Evolutionary conservation across 2,329 filamentous ascomycete genomes (phyloP).

Genomic region (Alternaria atra): DNA sequence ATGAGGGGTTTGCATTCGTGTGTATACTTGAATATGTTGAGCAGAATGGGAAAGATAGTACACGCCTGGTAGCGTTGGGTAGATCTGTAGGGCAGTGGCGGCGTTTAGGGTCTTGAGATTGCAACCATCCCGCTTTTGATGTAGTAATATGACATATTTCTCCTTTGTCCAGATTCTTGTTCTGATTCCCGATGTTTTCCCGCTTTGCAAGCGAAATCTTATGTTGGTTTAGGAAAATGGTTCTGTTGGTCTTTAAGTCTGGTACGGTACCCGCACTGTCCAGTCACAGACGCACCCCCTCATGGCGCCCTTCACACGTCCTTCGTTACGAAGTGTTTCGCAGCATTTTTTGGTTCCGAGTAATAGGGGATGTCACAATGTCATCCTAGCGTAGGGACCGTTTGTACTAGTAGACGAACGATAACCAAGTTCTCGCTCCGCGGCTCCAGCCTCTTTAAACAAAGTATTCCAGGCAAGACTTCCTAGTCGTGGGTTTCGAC

Average conservation of each 20-base stretch:
- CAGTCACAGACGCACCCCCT: not conserved
- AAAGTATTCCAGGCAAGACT: not conserved
- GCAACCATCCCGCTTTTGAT: not conserved
- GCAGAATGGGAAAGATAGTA: not conserved
- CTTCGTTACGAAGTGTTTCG: not conserved
- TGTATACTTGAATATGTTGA: conserved; percentile 1
- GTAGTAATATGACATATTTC: not conserved
- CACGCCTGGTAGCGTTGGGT: not conserved
- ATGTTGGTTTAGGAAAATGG: not conserved
- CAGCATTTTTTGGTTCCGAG: not conserved
- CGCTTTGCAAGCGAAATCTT: not conserved
- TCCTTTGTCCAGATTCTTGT: not conserved
- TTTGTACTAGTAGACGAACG: not conserved
- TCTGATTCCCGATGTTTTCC: not conserved
- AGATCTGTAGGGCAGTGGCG: not conserved
- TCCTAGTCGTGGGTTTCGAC: not conserved
- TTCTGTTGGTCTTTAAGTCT: not conserved
- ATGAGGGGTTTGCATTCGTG: not conserved
- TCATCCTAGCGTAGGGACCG: not conserved
- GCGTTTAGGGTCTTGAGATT: not conserved
- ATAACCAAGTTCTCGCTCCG: no score
- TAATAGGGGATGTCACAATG: not conserved
- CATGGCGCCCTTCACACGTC: not conserved
- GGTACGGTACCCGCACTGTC: not conserved
- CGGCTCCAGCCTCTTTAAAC: no score